Base-by-base conservation (phyloP, 2,329 filamentous ascomycete species). In the Microcyclospora tardicrescens region DNA sequence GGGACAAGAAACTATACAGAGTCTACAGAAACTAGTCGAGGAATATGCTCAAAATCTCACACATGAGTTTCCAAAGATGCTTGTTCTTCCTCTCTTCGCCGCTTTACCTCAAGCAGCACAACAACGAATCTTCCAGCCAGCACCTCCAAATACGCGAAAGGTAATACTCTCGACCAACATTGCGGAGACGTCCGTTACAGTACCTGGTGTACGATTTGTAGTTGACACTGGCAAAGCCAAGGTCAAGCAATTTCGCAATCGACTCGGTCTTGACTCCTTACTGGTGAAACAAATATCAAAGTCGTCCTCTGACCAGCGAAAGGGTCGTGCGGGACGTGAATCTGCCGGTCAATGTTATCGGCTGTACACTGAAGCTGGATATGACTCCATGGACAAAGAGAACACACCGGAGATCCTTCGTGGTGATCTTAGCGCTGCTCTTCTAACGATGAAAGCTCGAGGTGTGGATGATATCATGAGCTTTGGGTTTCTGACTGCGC, bases 111-210 rank as follows among this genome's bases (percentile, higher is more conserved):
- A 91, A 49, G 75, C 80, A 38, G 81, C 82, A 0, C 91, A 98
- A 52, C 83, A 93, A 48, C 74, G 77, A 15, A 86, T 93, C 9
- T 96, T 98, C 58, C 69, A 79, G 39, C 81, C 83, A 1, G 72
- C 82, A 15, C 75, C 76, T 0, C 73, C 77, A 2, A 69, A 70
- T n/a, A 93, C 84, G 0, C 74, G 91, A 33, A 96, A 96, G 56
- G 72, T 96, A 10, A 86, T 98, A 0, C 67, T 98, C 1, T 81
- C 87, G 0, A 98, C 91, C 11, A 98, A 98, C 54, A 96, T 98
- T 52, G 91, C 91, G n/a, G 91, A 98, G 60, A 96, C 91, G 0
- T 96, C 91, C 1, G 83, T 98, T 42, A 98, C 91, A 0, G 87
- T 98, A 0, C 82, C 89, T 0, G 91, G 91, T 2, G 86, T 98